Base-by-base conservation (phyloP, 78 protist species). In the slime mould (Dictyostelium discoideum) region DNA sequence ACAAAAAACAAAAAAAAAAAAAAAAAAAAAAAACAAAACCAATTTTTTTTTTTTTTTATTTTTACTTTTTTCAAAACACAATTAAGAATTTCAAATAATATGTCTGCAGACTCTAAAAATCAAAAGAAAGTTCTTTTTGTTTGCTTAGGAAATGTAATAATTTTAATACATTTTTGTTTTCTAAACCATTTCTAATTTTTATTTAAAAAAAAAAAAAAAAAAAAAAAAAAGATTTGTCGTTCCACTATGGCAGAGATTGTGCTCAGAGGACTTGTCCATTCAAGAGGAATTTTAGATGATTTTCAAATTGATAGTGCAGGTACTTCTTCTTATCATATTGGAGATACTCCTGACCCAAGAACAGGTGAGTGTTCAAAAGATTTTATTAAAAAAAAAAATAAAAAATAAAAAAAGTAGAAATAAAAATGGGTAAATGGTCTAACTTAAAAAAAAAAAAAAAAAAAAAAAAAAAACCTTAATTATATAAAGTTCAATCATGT, bases 321-420 rank as follows among this genome's bases (percentile, higher is more conserved):
- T 22, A 92, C 96, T 11, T 46, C 80, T 50, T 11, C 77, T 18
- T 92, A 92, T 48, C 96, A 92, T 50, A 86, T 92, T 74, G 96
- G 96, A 2, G 96, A 92, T 7, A 42, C 39, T 10, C 88, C 95
- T 39, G 95, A 90, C 76, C 74, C 37, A 6, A 39, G 95, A 73
- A 67, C 80, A 14, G 87, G 85, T 5, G 65, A 44, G 46, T n/a
- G 1, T 37, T 24, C n/a, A 63, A 16, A 63, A 11, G 16, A 18
- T 50, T 50, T 50, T 50, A 10, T 50, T 10, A 50, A 50, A 50
- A 50, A 60, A 60, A 20, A 60, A 16, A 54, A 13, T 16, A 16
- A 54, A 54, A 54, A 54, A 54, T 54, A 54, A 46, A 46, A 46
- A 46, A 9, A 46, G 37, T 46, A 46, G 14, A 46, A 46, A 46